These are phyloP conservation scores for Apodospora peruviana DNA, from an alignment of 495 filamentous ascomycete genomes.

Conservation along the genomic window DNA sequence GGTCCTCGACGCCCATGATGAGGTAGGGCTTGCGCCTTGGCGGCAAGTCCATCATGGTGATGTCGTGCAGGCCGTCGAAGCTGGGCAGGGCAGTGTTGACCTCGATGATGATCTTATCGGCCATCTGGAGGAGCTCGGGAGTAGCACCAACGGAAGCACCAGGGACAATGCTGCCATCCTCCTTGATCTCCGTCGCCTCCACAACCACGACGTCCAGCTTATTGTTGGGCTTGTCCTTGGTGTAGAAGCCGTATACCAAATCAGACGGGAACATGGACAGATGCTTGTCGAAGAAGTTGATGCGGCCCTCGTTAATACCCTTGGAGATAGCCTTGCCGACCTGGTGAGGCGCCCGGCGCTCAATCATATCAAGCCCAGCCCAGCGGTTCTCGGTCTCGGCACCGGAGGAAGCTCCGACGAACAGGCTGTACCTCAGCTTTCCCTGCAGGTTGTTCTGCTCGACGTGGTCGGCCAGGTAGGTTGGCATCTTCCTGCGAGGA, in stretches of 20 bases:
- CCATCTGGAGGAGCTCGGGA: constrained; percentile 83
- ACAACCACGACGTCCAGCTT: constrained; percentile 80
- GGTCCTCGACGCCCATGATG: constrained; percentile 71
- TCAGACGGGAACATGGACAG: constrained; percentile 89
- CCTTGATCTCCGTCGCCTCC: constrained; percentile 86
- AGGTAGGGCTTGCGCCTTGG: constrained; percentile 80
- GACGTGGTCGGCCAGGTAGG: constrained; percentile 80
- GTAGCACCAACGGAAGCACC: constrained; percentile 83
- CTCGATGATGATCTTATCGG: constrained; percentile 90
- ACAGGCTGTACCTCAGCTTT: constrained; percentile 75
- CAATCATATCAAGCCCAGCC: constrained; percentile 83
- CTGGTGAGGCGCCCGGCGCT: constrained; percentile 78
- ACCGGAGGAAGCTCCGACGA: constrained; percentile 83
- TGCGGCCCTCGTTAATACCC: constrained; percentile 83
- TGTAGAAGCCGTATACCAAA: constrained; percentile 81
- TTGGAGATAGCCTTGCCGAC: constrained; percentile 88
- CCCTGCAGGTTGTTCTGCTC: constrained; percentile 85
- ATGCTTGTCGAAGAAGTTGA: constrained; percentile 93
- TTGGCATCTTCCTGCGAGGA: constrained; percentile 65
- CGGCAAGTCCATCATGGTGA: constrained; percentile 79
- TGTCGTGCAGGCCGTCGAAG: constrained; percentile 88
- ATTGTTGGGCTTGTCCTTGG: constrained; percentile 65
- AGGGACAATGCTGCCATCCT: constrained; percentile 84
- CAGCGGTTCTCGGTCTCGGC: constrained; percentile 91
- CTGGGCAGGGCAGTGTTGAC: constrained; percentile 83